phyloP scores from a whole-genome alignment of 495 filamentous ascomycete genomes.

The Podospora pseudocomata region DNA sequence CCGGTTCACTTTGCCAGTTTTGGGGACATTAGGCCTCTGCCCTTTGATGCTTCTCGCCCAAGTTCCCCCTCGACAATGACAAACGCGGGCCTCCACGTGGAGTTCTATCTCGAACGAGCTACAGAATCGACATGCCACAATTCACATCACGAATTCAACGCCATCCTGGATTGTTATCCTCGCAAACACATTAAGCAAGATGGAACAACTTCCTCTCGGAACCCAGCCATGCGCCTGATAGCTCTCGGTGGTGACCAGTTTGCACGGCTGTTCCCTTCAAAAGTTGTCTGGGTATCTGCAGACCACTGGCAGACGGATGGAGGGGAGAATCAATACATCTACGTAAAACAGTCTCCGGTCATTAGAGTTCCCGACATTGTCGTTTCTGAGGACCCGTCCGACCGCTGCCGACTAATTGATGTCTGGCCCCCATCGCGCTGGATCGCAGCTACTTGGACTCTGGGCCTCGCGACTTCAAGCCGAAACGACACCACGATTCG shows the following conservation, averaged over 20 bases:
- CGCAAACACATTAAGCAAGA: neutral
- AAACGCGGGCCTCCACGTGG: conserved; percentile 5
- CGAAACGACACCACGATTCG: neutral
- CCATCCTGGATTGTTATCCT: conserved; percentile 3
- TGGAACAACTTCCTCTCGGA: neutral
- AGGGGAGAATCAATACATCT: conserved; percentile 1
- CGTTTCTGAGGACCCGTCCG: neutral
- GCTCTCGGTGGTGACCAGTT: conserved; percentile 5
- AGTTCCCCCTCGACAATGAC: conserved; percentile 8
- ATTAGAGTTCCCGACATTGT: conserved; percentile 1
- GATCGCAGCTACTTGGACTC: neutral
- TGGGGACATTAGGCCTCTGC: neutral
- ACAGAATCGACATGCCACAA: neutral
- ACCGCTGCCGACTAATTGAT: neutral
- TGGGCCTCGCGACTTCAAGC: neutral
- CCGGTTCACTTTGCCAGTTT: neutral
- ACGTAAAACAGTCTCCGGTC: neutral
- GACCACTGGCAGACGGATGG: neutral
- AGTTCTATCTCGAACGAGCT: neutral
- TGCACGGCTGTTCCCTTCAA: neutral
- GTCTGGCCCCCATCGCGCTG: neutral
- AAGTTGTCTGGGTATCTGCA: neutral
- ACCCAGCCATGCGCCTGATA: neutral
- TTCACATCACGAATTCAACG: neutral
- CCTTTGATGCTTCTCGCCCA: neutral